Base-by-base conservation (phyloP, 495 filamentous ascomycete species). In the Penicillium canescens region DNA sequence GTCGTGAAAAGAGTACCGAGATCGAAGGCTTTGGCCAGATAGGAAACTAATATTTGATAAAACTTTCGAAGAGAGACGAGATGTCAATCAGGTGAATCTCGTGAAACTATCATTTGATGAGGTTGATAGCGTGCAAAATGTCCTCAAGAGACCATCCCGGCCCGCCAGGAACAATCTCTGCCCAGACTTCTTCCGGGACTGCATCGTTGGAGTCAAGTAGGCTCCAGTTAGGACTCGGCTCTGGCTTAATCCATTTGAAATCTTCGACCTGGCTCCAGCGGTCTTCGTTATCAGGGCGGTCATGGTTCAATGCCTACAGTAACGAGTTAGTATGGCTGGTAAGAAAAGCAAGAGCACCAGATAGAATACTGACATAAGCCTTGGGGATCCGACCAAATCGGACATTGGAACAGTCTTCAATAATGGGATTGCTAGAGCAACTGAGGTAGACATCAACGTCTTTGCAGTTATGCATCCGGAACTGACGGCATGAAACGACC, bases 231-330 rank as follows among this genome's bases (percentile, higher is more conserved):
- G 94, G 94, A 59, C 90, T 96, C 14, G 82, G 85, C 42, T 88
- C 89, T 10, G 80, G 75, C 69, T 91, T 95, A 55, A 96, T 79
- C 95, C 95, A 98, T 69, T 96, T 94, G 77, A 98, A 98, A 61
- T 98, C 94, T 62, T 97, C 90, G 12, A 98, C 86, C 62, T 95
- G 83, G 60, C 90, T 82, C 88, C 90, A 98, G 52, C 86, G 77
- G 68, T 94, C 92, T 50, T 69, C 56, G 18, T 59, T 50, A 21
- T 75, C 67, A 10, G 59, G 62, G 26, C 66, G 65, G 52, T 76
- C 71, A 37, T 73, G 69, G 23, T 72, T 56, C 42, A 77, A 55
- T 10, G 71, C 64, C 69, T 78, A 42, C 0, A 41, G n/a, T 12
- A n/a, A 11, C 24, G 4, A 20, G 10, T 52, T n/a, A 34, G 40